Percentiles rank a stretch among this genome's conserved stretches.
Evolutionary conservation across 2,329 filamentous ascomycete genomes (phyloP).

Genomic region (Fusarium temperatum): DNA sequence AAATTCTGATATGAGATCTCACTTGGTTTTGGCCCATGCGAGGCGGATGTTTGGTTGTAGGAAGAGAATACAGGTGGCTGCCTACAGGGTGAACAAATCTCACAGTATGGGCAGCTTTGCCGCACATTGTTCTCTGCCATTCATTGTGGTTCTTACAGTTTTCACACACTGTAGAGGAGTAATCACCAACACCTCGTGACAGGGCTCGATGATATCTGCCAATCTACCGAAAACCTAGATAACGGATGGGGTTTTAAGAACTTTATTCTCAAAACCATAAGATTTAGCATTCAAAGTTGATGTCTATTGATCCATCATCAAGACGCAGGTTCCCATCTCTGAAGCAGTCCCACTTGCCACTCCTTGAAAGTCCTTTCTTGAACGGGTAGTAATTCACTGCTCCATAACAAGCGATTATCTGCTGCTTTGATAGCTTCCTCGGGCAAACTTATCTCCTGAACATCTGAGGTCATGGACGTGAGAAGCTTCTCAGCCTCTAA

Average conservation of each 20-base stretch:
- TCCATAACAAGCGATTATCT: constrained; percentile 54
- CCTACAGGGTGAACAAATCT: not conserved
- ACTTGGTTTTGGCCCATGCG: not conserved
- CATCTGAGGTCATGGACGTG: constrained; percentile 61
- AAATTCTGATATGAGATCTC: not conserved
- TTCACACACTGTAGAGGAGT: not conserved
- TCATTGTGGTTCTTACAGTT: not conserved
- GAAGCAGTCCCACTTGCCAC: constrained; percentile 74
- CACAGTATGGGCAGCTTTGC: not conserved
- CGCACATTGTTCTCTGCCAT: not conserved
- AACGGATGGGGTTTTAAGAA: not conserved
- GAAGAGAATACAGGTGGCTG: not conserved
- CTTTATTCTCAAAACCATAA: not conserved
- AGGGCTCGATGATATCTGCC: not conserved
- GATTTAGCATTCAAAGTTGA: not conserved
- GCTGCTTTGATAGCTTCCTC: constrained; percentile 58
- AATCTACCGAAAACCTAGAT: not conserved
- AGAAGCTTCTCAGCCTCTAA: constrained; percentile 59
- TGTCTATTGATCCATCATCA: not conserved
- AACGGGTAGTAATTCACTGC: constrained; percentile 62
- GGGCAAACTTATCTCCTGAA: constrained; percentile 69
- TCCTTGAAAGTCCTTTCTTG: constrained; percentile 66
- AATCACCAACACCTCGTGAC: not conserved
- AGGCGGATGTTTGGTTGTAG: not conserved
- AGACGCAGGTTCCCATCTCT: constrained; percentile 46